Base-by-base conservation (phyloP, 106 monocot genomes). In the Platanthera zijinensis region DNA sequence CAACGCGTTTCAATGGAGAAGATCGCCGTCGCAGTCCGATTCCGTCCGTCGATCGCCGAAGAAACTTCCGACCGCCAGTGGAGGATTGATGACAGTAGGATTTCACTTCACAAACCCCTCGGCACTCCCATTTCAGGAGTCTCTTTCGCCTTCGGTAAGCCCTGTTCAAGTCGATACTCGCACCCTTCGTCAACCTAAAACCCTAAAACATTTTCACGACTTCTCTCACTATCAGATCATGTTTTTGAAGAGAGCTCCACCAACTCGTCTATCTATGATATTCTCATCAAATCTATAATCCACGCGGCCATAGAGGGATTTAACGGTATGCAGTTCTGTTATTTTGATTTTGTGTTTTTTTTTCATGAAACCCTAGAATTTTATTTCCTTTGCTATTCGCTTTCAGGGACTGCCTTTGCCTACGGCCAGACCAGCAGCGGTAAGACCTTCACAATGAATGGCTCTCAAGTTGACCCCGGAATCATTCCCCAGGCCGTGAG, bases 381-480 rank as follows among this genome's bases (percentile, higher is more conserved):
- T 11, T 45, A 48, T 70, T 10, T 10, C 7, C 13, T 22, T 48
- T 18, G 10, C 67, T 11, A 4, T 74, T 56, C 51, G 3, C 51
- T 69, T 62, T 30, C 72, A 95, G 92, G 96, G 15, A 93, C 96
- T 57, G 96, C 89, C 10, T 97, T 97, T 82, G 96, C 96, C n/a
- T 97, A 97, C 68, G 96, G 96, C 28, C 96, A 97, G 69, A 94
- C 96, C 7, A 97, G 96, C 83, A 97, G 96, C 54, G 96, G 96
- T 21, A 97, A 97, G 82, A 97, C 96, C 2, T 94, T 80, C 80
- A 97, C 96, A 15, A 94, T 97, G 96, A 91, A 94, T 67, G 96
- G 96, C 18, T 94, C 87, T 11, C 86, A 86, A 11, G 69, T 50
- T 48, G 89, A 94, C 48, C 89, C 87, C 7, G 96, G 96, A 17